A percentile compares a stretch with the other conserved stretches of the same genome.
These are phyloP conservation scores for Alternaria gaisen DNA, from an alignment of 2,329 filamentous ascomycete species.

Conservation along the genomic window DNA sequence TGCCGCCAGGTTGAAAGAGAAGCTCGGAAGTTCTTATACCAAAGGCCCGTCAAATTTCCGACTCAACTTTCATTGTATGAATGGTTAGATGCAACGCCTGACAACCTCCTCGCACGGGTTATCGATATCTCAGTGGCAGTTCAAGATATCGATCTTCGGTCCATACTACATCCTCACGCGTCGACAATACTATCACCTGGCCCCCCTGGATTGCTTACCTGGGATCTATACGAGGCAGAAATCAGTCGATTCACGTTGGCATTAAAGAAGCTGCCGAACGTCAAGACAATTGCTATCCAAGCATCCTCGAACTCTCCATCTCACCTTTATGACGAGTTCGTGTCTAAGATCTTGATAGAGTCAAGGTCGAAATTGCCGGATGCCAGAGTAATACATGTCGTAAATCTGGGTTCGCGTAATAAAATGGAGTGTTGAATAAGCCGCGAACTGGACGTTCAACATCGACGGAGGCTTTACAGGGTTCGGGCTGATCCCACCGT, in stretches of 20 bases:
- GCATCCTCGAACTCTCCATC: background rate
- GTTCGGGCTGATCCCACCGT: background rate
- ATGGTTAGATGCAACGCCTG: background rate
- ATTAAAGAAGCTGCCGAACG: background rate
- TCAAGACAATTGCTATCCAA: background rate
- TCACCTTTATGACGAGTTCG: background rate
- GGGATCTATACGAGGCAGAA: background rate
- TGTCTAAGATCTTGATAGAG: background rate
- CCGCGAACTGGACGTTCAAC: background rate
- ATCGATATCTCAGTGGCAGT: background rate
- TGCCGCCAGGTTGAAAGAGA: slow-evolving; percentile 41
- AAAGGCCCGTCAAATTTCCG: slow-evolving; percentile 37
- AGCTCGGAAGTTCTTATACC: slow-evolving; percentile 42
- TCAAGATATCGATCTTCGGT: background rate
- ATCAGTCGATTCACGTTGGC: background rate
- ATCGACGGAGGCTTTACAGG: too few species aligned
- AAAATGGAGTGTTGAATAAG: background rate
- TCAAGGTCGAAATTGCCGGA: accelerated
- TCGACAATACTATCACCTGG: background rate
- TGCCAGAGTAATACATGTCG: background rate
- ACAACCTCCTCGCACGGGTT: background rate
- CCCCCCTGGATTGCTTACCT: background rate
- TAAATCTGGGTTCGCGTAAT: background rate
- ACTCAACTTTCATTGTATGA: background rate
- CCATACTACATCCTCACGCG: background rate